These are phyloP conservation scores for Citrullus amarus DNA, from an alignment of 306 rosid species.

Conservation along the genomic window DNA sequence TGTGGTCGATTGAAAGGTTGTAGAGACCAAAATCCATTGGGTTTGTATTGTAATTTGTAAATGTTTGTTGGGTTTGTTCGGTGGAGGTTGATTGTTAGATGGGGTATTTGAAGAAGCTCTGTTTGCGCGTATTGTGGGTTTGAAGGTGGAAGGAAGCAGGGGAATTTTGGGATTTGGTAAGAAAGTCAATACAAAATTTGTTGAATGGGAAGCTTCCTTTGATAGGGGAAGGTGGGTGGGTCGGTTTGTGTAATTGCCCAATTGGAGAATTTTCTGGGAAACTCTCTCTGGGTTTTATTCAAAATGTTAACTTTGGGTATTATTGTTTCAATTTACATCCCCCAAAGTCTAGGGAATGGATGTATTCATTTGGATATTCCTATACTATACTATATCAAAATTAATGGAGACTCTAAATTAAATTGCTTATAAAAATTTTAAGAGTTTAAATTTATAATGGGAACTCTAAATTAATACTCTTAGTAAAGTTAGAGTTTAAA, in stretches of 20 bases:
- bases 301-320: too few species aligned
- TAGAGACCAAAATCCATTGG: background rate
- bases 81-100: background rate
- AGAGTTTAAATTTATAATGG: too few species aligned
- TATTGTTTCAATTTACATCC: too few species aligned
- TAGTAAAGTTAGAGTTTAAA: too few species aligned
- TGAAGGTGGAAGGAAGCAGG: background rate
- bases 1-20: background rate
- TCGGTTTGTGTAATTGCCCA: background rate
- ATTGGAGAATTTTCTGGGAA: background rate
- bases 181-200: background rate
- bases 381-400: too few species aligned
- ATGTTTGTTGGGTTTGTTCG: background rate
- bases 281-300: too few species aligned
- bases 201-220: background rate
- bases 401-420: too few species aligned
- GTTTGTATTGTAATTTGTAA: too few species aligned
- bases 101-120: conserved; percentile 1
- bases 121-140: background rate
- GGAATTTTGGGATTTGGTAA: background rate
- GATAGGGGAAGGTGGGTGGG: background rate
- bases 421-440: too few species aligned
- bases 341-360: too few species aligned
- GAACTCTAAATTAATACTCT: too few species aligned
- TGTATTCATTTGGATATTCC: too few species aligned